A percentile compares a stretch with the other conserved stretches of the same genome.
phyloP scores from a whole-genome alignment of 2,329 filamentous ascomycete species.

The Pyrenophora graminea region DNA sequence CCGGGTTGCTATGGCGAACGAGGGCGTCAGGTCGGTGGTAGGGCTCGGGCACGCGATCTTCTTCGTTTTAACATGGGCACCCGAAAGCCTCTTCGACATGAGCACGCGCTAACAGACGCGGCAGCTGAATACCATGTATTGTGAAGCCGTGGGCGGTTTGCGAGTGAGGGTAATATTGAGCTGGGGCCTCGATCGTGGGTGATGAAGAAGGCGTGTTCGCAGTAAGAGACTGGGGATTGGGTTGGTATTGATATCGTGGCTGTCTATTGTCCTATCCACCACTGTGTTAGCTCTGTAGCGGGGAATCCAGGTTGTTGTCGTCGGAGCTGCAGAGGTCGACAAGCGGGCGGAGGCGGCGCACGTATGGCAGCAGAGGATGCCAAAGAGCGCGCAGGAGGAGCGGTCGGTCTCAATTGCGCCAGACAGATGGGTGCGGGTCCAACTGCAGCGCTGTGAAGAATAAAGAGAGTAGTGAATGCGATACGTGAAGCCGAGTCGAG shows the following conservation, averaged over 20 bases:
- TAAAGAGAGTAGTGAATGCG: constrained; percentile 46
- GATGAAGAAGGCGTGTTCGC: constrained; percentile 12
- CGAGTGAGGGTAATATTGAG: constrained; percentile 19
- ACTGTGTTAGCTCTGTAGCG: constrained; percentile 26
- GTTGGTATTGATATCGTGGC: constrained; percentile 26
- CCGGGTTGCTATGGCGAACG: constrained; percentile 27
- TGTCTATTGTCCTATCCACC: constrained; percentile 15
- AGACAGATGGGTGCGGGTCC: constrained; percentile 26
- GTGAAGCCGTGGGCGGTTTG: constrained; percentile 11
- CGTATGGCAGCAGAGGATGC: constrained; percentile 30
- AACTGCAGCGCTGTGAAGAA: constrained; percentile 43
- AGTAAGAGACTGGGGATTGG: constrained; percentile 8
- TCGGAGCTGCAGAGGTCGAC: constrained; percentile 25
- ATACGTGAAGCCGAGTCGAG: constrained; percentile 23
- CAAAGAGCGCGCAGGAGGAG: constrained; percentile 29
- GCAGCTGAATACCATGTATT: constrained; percentile 36
- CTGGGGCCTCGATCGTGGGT: constrained; percentile 22
- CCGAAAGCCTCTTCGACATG: constrained; percentile 40
- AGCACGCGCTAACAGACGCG: constrained; percentile 35
- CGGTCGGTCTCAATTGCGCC: constrained; percentile 41
- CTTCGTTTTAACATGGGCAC: constrained; percentile 56
- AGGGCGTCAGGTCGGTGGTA: constrained; percentile 48
- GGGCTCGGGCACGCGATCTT: constrained; percentile 52
- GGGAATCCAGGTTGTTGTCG: constrained; percentile 23
- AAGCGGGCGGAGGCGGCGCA: constrained; percentile 34